phyloP scores from a whole-genome alignment of 2,329 filamentous ascomycete genomes.

The Alternaria sp. region DNA sequence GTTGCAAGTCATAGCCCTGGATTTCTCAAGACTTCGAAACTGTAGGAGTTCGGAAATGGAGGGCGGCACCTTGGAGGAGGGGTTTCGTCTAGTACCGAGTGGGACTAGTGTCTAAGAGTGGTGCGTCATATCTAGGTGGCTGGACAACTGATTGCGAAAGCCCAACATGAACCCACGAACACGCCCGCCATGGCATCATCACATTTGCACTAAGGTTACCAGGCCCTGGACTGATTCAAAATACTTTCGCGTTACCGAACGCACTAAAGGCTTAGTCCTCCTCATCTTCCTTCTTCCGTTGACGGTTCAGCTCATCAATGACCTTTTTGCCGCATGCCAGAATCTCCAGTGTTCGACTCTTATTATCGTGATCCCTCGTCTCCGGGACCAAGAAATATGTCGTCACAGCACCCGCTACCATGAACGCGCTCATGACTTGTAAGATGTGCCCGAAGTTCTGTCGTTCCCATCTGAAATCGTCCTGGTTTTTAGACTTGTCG shows the following conservation, averaged over 20 bases:
- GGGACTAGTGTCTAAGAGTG: neutral
- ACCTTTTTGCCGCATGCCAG: conserved; percentile 42
- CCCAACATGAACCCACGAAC: neutral
- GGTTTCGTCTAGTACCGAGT: neutral
- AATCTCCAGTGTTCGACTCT: conserved; percentile 43
- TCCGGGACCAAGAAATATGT: conserved; percentile 46
- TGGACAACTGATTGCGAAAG: neutral
- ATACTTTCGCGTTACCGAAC: neutral
- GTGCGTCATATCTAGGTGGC: neutral
- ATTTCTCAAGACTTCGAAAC: neutral
- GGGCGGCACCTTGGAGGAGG: neutral
- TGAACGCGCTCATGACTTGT: conserved; percentile 47
- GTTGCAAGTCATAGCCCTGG: neutral
- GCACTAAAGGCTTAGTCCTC: conserved; percentile 16
- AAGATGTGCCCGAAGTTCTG: conserved; percentile 42
- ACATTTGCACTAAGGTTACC: neutral
- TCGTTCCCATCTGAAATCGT: conserved; percentile 33
- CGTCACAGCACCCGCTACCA: conserved; percentile 43
- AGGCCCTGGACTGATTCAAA: neutral
- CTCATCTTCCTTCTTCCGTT: conserved; percentile 35
- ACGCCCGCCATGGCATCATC: neutral
- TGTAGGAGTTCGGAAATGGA: neutral
- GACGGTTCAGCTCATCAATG: conserved; percentile 41
- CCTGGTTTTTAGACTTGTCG: conserved; percentile 5
- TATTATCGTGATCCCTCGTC: conserved; percentile 44